Conservation (phyloP, 306 rosid species). For the Hippophae rhamnoides region DNA sequence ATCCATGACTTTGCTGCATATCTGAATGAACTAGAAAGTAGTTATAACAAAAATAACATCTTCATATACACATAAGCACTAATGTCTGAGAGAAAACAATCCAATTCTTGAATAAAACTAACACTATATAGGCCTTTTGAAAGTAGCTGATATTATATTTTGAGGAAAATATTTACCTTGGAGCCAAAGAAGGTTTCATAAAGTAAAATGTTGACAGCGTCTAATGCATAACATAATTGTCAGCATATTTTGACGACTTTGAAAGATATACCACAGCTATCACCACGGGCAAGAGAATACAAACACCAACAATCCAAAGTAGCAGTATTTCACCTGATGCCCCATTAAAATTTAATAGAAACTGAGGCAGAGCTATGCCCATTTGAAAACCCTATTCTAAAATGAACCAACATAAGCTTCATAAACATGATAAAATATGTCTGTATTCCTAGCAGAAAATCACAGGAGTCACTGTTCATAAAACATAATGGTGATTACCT, state of each 20-base stretch:
- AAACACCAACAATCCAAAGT: conserved; percentile 92
- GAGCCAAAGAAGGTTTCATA: conserved; percentile 97
- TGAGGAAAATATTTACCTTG: conserved; percentile 42
- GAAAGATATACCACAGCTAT: conserved; percentile 93
- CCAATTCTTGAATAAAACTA: no score
- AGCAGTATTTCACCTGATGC: conserved; percentile 92
- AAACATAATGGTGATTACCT: conserved; percentile 38
- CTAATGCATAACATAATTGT: conserved; percentile 97
- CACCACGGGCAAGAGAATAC: conserved; percentile 93
- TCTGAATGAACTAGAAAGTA: background rate
- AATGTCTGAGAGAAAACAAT: no score
- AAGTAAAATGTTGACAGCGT: conserved; percentile 63
- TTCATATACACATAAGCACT: no score
- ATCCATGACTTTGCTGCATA: conserved; percentile 93
- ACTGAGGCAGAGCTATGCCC: conserved; percentile 98
- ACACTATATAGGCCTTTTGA: no score
- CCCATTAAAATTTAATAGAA: conserved; percentile 74
- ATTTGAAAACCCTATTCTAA: conserved; percentile 83
- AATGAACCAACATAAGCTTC: conserved; percentile 22
- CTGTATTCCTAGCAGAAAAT: conserved; percentile 7
- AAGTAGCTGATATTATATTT: background rate
- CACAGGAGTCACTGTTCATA: conserved; percentile 5
- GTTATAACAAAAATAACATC: no score
- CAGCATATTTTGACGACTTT: conserved; percentile 85
- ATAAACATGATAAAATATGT: background rate